Conservation (phyloP, 768 basidiomycete species). For the Udeniomyces megalosporus region DNA sequence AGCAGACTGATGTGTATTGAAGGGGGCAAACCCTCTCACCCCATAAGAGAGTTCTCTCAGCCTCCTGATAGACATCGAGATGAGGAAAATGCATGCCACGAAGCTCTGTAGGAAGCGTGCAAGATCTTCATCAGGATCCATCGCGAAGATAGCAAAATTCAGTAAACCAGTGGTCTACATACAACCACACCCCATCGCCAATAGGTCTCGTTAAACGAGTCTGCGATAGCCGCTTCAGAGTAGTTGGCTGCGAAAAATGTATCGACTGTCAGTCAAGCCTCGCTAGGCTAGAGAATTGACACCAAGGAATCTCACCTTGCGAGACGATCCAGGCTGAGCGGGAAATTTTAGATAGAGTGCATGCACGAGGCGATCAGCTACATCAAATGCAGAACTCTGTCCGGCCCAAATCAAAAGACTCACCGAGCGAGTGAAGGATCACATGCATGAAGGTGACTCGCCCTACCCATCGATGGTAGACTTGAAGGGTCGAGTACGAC, state of each 20-base stretch:
- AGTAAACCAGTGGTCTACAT: background rate
- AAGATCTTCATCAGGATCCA: background rate
- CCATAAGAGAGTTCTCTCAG: slow-evolving; percentile 1
- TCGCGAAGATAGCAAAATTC: background rate
- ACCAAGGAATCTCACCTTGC: too few relatives aligned
- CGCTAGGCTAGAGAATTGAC: background rate
- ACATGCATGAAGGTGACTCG: background rate
- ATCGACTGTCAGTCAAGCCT: too few relatives aligned
- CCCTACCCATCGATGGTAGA: slow-evolving; percentile 4
- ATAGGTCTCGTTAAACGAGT: background rate
- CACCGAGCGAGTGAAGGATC: background rate
- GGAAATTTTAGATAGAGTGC: too few relatives aligned
- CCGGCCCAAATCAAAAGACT: too few relatives aligned
- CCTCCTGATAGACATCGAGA: background rate
- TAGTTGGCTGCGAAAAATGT: background rate
- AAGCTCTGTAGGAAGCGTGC: too few relatives aligned
- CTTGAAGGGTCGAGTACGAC: background rate
- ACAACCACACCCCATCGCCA: slow-evolving; percentile 3
- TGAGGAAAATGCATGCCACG: background rate
- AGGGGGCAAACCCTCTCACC: too few relatives aligned
- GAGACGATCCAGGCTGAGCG: too few relatives aligned
- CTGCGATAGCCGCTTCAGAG: background rate
- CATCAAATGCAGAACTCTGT: too few relatives aligned
- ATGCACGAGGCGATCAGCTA: too few relatives aligned
- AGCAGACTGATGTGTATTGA: too few relatives aligned